Conservation (phyloP, 768 basidiomycete genomes). For the Termitomyces sp. region DNA sequence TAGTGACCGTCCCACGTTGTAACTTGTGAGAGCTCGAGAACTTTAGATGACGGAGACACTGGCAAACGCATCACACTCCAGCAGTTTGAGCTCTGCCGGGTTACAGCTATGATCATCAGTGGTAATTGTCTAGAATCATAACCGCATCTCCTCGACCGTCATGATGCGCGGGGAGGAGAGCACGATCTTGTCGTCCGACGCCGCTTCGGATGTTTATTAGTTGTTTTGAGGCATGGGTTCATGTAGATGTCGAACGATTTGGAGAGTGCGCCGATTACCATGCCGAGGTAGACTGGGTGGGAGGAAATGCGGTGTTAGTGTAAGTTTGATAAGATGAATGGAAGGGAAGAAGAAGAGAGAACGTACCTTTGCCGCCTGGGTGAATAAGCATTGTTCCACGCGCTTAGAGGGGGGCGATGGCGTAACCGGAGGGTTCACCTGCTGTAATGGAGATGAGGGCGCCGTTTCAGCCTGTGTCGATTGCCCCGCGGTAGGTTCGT, state of each 20-base stretch:
- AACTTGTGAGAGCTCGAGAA: no score
- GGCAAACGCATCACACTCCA: no score
- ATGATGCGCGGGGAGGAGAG: conserved; percentile 41
- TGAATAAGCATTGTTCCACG: conserved; percentile 46
- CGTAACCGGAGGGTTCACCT: conserved; percentile 46
- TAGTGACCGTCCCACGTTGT: no score
- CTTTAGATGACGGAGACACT: no score
- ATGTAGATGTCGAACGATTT: conserved; percentile 46
- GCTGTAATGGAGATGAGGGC: conserved; percentile 46
- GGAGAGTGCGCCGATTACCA: conserved; percentile 51
- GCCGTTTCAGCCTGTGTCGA: conserved; percentile 49
- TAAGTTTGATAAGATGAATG: background rate
- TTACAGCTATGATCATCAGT: no score
- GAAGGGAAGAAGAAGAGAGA: background rate
- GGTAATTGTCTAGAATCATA: no score
- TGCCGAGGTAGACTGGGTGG: conserved; percentile 44
- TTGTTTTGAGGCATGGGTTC: conserved; percentile 48
- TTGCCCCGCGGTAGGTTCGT: conserved; percentile 42
- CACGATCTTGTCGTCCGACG: conserved; percentile 49
- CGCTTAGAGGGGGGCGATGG: conserved; percentile 49
- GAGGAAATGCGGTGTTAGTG: background rate
- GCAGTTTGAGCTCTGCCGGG: no score
- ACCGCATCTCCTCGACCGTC: conserved; percentile 37
- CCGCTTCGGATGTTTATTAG: conserved; percentile 50
- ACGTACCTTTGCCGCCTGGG: conserved; percentile 39